A percentile compares a stretch with the other conserved stretches of the same genome.
Evolutionary conservation across 805 yeast genomes (phyloP).

Genomic region (Yarrowia osloensis): DNA sequence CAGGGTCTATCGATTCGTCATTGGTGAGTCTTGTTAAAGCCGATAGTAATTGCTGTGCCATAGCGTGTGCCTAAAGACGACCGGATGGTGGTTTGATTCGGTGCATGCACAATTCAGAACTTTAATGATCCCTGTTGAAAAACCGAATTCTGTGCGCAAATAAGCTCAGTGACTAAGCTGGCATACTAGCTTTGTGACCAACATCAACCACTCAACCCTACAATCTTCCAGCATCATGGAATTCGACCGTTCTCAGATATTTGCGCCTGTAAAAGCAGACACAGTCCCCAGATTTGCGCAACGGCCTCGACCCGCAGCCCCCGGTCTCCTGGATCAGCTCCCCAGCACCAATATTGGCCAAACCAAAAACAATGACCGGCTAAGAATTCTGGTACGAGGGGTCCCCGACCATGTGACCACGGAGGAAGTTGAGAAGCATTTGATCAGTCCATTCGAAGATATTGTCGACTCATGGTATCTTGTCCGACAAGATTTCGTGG

Average conservation of each 20-base stretch:
- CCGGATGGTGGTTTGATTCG: neutral
- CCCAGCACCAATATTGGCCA: neutral
- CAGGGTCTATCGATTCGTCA: neutral
- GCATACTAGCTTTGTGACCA: neutral
- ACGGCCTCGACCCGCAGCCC: conserved; percentile 12
- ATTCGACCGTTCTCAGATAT: conserved; percentile 19
- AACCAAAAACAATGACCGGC: neutral
- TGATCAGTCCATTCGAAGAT: neutral
- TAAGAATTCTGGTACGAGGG: conserved; percentile 4
- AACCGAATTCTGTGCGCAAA: too few species aligned
- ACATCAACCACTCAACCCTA: neutral
- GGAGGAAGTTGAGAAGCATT: neutral
- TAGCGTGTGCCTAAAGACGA: neutral
- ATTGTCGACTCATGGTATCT: conserved; percentile 13
- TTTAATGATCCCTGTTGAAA: too few species aligned
- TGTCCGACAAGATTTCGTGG: conserved; percentile 17
- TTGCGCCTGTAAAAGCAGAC: neutral
- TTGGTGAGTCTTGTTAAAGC: neutral
- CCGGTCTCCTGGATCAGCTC: conserved; percentile 10
- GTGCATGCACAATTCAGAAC: too few species aligned
- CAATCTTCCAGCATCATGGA: conserved; percentile 25
- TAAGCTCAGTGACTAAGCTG: neutral
- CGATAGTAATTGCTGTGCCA: neutral
- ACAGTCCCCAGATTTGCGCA: conserved; percentile 18
- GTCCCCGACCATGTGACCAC: neutral